Percentiles rank a stretch among this genome's conserved stretches.
phyloP scores from a whole-genome alignment of 345 rosid genomes.

The Sisymbrium irio region DNA sequence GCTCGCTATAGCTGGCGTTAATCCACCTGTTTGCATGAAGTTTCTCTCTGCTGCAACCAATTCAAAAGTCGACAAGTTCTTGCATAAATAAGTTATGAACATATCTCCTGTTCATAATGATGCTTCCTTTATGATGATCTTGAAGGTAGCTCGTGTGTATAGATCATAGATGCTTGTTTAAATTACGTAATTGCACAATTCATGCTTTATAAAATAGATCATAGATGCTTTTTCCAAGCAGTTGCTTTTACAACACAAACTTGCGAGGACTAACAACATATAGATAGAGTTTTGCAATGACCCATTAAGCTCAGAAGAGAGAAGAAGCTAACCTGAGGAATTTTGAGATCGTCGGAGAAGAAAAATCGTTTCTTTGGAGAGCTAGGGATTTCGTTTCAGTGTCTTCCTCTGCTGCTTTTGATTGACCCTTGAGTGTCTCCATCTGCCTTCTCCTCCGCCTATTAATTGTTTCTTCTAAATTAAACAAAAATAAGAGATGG shows the following conservation, averaged over 20 bases:
- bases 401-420: conserved; percentile 42
- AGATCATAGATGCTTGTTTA: conserved; percentile 11
- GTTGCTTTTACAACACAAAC: conserved; percentile 19
- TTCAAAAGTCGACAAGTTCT: conserved; percentile 48
- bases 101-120: conserved; percentile 22
- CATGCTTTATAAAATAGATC: conserved; percentile 43
- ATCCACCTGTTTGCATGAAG: conserved; percentile 87
- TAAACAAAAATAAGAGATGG: neutral
- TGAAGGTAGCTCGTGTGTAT: conserved; percentile 17
- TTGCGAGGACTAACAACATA: neutral
- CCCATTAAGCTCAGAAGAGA: conserved; percentile 6
- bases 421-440: conserved; percentile 23
- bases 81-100: neutral
- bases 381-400: conserved; percentile 59
- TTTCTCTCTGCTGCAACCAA: conserved; percentile 56
- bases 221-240: conserved; percentile 68
- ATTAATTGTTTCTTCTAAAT: conserved; percentile 13
- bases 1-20: conserved; percentile 54
- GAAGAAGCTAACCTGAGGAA: conserved; percentile 53
- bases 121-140: conserved; percentile 13
- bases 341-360: conserved; percentile 62
- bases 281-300: neutral
- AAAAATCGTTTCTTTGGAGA: too few species aligned
- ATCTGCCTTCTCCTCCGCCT: neutral
- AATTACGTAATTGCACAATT: neutral